Conservation (phyloP, 2,329 filamentous ascomycete species). For the Sporothrix euskadiensis region DNA sequence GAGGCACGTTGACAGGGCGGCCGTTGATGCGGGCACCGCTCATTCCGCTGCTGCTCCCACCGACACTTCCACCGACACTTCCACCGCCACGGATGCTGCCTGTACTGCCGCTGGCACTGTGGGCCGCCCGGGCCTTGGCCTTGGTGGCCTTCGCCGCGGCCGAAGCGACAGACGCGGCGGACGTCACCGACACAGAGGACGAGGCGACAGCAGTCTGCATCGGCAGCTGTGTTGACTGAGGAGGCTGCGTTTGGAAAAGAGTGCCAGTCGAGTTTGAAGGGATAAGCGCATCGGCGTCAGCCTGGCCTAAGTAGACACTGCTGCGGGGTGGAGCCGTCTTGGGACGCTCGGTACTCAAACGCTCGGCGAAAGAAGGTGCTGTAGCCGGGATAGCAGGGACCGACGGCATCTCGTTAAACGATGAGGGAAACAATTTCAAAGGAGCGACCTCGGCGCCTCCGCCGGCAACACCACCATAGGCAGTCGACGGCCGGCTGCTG, state of each 20-base stretch:
- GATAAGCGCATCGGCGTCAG: not conserved
- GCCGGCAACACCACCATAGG: conserved; percentile 45
- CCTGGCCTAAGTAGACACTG: conserved; percentile 29
- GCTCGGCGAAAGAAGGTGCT: conserved; percentile 59
- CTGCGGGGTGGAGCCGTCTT: conserved; percentile 39
- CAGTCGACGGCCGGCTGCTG: conserved; percentile 55
- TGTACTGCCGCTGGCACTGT: not conserved
- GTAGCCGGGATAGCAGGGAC: conserved; percentile 59
- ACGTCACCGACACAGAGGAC: conserved; percentile 23
- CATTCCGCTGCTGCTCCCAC: not conserved
- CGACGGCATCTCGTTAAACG: conserved; percentile 54
- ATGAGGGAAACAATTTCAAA: conserved; percentile 35
- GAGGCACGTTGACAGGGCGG: conserved; percentile 42
- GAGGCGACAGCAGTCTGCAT: not conserved
- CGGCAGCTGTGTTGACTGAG: not conserved
- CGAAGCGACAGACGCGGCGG: conserved; percentile 33
- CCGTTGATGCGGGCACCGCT: conserved; percentile 32
- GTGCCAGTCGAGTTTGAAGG: not conserved
- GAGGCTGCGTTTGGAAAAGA: not conserved
- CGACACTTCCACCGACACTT: not conserved
- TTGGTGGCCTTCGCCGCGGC: conserved; percentile 28
- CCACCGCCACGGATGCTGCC: conserved; percentile 11
- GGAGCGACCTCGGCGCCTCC: conserved; percentile 13
- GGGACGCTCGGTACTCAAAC: conserved; percentile 51
- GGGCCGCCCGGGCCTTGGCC: conserved; percentile 14